Conservation (phyloP, 2,329 filamentous ascomycete species). For the Fusarium agapanthi region DNA sequence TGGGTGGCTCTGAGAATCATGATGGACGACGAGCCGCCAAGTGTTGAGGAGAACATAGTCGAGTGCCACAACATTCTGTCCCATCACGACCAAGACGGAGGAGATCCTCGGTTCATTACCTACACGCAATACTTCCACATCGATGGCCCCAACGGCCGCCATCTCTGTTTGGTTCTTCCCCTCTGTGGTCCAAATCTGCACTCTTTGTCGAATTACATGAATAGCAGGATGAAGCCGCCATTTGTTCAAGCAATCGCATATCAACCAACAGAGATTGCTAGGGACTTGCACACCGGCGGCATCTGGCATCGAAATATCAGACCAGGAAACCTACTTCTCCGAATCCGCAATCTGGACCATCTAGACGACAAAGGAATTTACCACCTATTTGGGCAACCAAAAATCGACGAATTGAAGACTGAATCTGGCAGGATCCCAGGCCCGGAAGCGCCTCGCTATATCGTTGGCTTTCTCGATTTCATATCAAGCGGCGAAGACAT, state of each 20-base stretch:
- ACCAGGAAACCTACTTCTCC: not conserved
- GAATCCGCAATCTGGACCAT: not conserved
- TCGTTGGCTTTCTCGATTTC: not conserved
- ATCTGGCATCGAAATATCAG: not conserved
- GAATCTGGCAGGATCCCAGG: not conserved
- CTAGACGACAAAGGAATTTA: not conserved
- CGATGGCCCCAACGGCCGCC: not conserved
- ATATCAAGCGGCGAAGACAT: not conserved
- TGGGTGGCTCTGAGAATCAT: not conserved
- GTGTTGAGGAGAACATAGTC: not conserved
- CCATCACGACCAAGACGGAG: accelerated
- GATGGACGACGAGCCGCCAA: not conserved
- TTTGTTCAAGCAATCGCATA: not conserved
- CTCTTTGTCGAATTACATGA: not conserved
- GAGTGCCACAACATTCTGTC: not conserved
- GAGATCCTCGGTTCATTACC: not conserved
- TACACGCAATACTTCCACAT: not conserved
- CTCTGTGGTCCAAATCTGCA: not conserved
- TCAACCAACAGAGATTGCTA: not conserved
- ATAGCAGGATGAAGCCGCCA: not conserved
- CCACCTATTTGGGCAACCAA: not conserved
- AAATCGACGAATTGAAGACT: not conserved
- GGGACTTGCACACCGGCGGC: not conserved
- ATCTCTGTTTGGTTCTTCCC: not conserved
- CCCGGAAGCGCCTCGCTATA: not conserved